Percentiles rank a stretch among this genome's conserved stretches.
These are phyloP conservation scores for Athelia psychrophila DNA, from an alignment of 1,284 basidiomycete species.

Conservation along the genomic window DNA sequence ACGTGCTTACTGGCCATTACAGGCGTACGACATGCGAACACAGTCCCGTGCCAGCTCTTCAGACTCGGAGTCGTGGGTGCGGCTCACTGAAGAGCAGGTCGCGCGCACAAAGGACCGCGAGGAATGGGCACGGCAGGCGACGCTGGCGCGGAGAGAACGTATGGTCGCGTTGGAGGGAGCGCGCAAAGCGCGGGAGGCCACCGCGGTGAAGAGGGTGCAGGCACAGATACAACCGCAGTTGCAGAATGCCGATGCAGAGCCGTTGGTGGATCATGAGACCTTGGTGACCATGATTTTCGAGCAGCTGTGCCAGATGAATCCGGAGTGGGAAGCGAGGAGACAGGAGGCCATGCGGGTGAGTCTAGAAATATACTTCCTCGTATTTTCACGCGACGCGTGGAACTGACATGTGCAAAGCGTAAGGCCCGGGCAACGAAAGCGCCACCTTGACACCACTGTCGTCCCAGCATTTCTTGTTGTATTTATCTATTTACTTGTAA, in stretches of 20 bases:
- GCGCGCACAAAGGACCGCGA: slow-evolving; percentile 54
- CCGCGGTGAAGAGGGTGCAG: slow-evolving; percentile 12
- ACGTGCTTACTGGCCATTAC: not conserved
- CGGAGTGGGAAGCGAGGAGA: slow-evolving; percentile 61
- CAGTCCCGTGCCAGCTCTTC: slow-evolving; percentile 26
- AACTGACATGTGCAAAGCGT: not conserved
- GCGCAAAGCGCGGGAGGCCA: slow-evolving; percentile 1
- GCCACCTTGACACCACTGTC: not conserved
- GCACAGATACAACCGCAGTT: slow-evolving; percentile 29
- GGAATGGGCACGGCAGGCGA: slow-evolving; percentile 55
- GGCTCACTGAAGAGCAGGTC: slow-evolving; percentile 31
- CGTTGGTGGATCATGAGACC: slow-evolving; percentile 16
- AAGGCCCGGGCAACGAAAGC: not conserved
- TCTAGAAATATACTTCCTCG: slow-evolving; percentile 2
- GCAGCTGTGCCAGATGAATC: slow-evolving; percentile 50
- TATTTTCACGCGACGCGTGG: not conserved
- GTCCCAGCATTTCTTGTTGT: not conserved
- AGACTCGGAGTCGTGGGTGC: slow-evolving; percentile 23
- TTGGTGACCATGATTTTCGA: slow-evolving; percentile 35
- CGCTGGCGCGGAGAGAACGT: slow-evolving; percentile 43
- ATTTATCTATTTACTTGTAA: slow-evolving; percentile 1
- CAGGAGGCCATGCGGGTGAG: slow-evolving; percentile 35
- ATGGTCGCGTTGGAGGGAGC: slow-evolving; percentile 33
- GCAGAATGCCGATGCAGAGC: slow-evolving; percentile 33
- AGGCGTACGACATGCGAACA: slow-evolving; percentile 55